Base-by-base conservation (phyloP, 441 rosid genomes). In the Pelargonium australe region DNA sequence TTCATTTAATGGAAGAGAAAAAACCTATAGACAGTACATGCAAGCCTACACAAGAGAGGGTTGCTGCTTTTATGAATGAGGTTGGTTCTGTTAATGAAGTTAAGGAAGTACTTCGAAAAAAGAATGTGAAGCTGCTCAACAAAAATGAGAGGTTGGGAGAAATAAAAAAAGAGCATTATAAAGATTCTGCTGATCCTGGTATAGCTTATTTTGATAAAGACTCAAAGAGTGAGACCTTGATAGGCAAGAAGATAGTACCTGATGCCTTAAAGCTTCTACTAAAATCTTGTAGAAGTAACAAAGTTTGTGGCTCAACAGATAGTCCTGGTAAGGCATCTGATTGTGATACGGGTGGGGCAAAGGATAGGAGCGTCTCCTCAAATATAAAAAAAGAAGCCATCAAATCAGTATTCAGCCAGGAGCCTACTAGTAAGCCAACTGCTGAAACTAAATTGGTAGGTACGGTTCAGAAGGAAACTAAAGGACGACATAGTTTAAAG, bases 1-100 rank as follows among this genome's bases (percentile, higher is more conserved):
- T 89, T 73, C 74, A 67, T 68, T 71, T 87, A 71, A 67, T 55
- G 44, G 81, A 77, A 74, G 79, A 70, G 75, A 84, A 72, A 74
- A 75, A 25, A 53, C 63, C 57, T 69, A 16, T 71, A 37, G 64
- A 4, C 5, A 69, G 67, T 70, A 66, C 73, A 68, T 73, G 65
- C 74, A 77, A 62, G 28, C 63, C 75, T 67, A 11, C 41, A 25
- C 64, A 61, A 61, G 41, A 6, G 64, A 61, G 64, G 64, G 40
- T 37, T 61, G 37, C 16, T 60, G 28, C 25, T 23, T 20, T 2
- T 20, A 23, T 19, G 0, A 25, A 57, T 3, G 61, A 55, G 61
- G 61, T 55, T 55, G 61, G 23, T 8, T 19, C 63, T 17, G 25
- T 63, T 69, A 64, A 66, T 31, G 72, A 74, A 69, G 68, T 58